Evolutionary conservation across 495 filamentous ascomycete genomes (phyloP).

Genomic region (Aspergillus cavernicola): DNA sequence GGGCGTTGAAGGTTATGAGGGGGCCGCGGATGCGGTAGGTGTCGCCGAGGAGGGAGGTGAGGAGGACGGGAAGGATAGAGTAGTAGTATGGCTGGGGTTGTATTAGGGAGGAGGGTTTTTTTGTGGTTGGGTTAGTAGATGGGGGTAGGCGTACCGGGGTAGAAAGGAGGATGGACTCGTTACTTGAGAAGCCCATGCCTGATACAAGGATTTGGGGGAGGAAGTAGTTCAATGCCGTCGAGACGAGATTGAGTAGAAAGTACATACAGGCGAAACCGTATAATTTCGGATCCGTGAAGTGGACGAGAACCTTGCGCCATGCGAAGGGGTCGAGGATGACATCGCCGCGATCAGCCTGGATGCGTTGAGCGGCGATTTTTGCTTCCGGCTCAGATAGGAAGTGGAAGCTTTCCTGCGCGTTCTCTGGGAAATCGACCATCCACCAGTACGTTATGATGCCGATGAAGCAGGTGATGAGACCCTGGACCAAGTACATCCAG

Average conservation of each 20-base stretch:
- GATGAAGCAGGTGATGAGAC: slow-evolving; percentile 58
- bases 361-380: slow-evolving; percentile 51
- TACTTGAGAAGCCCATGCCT: slow-evolving; percentile 67
- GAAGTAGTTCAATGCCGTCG: slow-evolving; percentile 64
- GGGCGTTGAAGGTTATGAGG: slow-evolving; percentile 68
- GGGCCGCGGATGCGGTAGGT: slow-evolving; percentile 61
- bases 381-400: slow-evolving; percentile 62
- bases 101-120: neutral
- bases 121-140: neutral
- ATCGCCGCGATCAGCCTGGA: slow-evolving; percentile 64
- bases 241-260: slow-evolving; percentile 71
- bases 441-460: slow-evolving; percentile 70
- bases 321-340: slow-evolving; percentile 58
- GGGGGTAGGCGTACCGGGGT: slow-evolving; percentile 47
- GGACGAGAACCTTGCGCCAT: slow-evolving; percentile 52
- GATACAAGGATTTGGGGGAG: slow-evolving; percentile 67
- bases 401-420: slow-evolving; percentile 54
- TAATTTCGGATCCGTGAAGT: slow-evolving; percentile 65
- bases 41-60: slow-evolving; percentile 68
- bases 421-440: slow-evolving; percentile 79
- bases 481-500: slow-evolving; percentile 76
- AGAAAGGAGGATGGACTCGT: slow-evolving; percentile 65
- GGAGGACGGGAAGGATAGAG: slow-evolving; percentile 63
- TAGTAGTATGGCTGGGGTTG: slow-evolving; percentile 62
- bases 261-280: slow-evolving; percentile 71